phyloP scores from a whole-genome alignment of 78 protist genomes.

The Dictyostelium firmibasis region DNA sequence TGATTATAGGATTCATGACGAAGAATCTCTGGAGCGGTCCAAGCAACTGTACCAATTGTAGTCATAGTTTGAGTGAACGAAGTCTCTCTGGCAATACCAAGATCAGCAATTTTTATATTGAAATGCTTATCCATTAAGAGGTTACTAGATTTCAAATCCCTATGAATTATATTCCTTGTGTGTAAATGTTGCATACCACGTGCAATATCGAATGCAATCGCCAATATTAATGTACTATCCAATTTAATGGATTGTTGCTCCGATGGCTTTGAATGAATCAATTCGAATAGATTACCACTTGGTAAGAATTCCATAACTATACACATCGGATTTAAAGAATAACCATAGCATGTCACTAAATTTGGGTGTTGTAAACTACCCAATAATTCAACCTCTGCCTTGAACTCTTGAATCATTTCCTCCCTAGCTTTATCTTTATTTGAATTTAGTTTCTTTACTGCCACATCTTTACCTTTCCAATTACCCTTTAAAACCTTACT shows the following conservation, averaged over 20 bases:
- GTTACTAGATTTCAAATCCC: constrained; percentile 79
- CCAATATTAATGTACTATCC: constrained; percentile 44
- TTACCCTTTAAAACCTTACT: constrained; percentile 55
- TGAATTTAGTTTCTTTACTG: constrained; percentile 50
- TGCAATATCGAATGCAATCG: constrained; percentile 75
- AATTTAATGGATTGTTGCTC: constrained; percentile 37
- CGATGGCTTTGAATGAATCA: constrained; percentile 32
- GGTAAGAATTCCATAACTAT: constrained; percentile 70
- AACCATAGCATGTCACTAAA: constrained; percentile 68
- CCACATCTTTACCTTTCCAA: constrained; percentile 75
- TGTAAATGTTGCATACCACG: constrained; percentile 71
- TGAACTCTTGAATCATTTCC: constrained; percentile 69
- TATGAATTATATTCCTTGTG: constrained; percentile 66
- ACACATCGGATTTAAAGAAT: constrained; percentile 69
- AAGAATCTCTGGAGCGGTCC: constrained; percentile 78
- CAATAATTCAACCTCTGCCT: constrained; percentile 63
- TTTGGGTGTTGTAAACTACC: constrained; percentile 74
- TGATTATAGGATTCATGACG: constrained; percentile 71
- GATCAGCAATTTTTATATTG: constrained; percentile 64
- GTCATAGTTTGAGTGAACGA: constrained; percentile 80
- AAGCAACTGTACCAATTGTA: constrained; percentile 77
- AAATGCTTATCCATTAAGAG: constrained; percentile 80
- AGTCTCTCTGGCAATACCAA: constrained; percentile 72
- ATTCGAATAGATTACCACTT: constrained; percentile 58
- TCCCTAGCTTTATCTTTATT: constrained; percentile 45